Evolutionary conservation across 768 basidiomycete genomes (phyloP).

Genomic region (Suillus luteus): DNA sequence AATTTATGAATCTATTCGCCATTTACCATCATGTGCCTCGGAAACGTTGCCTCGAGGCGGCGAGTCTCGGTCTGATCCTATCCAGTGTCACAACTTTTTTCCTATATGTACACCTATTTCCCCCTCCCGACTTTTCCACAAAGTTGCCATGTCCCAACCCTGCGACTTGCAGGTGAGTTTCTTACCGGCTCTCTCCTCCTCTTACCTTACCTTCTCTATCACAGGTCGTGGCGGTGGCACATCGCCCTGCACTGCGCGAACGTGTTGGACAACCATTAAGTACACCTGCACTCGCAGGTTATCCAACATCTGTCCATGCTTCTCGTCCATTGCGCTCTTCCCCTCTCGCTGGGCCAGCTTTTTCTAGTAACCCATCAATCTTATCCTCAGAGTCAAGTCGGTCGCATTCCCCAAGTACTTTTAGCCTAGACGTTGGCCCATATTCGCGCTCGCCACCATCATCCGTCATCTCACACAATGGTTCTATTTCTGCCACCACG

Average conservation of each 20-base stretch:
- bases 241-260: not conserved
- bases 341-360: conserved; percentile 28
- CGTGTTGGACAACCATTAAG: not conserved
- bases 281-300: not conserved
- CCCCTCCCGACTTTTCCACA: not conserved
- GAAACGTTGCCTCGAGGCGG: not conserved
- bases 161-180: not conserved
- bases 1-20: not conserved
- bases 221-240: not conserved
- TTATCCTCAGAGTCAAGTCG: conserved; percentile 26
- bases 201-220: not conserved
- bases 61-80: not conserved
- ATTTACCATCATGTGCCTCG: conserved; percentile 4
- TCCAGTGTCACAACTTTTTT: not conserved
- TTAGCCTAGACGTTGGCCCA: not conserved
- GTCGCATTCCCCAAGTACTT: conserved; percentile 13
- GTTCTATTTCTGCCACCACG: conserved; percentile 20
- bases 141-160: conserved; percentile 2
- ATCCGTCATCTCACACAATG: conserved; percentile 22
- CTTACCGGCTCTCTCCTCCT: not conserved
- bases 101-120: conserved; percentile 7
- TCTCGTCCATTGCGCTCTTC: conserved; percentile 35
- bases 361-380: conserved; percentile 29
- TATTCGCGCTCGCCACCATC: conserved; percentile 16
- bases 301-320: conserved; percentile 10